A percentile compares a stretch with the other conserved stretches of the same genome.
These are phyloP conservation scores for Cladophialophora yegresii DNA, from an alignment of 2,329 filamentous ascomycete species.

Conservation along the genomic window DNA sequence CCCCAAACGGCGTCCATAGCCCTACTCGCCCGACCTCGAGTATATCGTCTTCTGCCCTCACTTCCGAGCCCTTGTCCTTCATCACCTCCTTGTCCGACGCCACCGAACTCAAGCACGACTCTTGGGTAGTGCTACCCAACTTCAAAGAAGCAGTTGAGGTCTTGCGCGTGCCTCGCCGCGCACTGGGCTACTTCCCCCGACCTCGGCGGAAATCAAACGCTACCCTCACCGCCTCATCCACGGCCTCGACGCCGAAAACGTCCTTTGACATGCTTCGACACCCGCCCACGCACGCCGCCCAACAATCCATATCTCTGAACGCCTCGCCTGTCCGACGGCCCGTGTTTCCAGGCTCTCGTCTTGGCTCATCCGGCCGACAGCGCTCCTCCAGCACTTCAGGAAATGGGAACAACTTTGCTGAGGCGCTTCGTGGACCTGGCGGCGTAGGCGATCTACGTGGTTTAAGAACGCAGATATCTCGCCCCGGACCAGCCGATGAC, in stretches of 20 bases:
- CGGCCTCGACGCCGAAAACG: slow-evolving; percentile 37
- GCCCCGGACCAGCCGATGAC: slow-evolving; percentile 75
- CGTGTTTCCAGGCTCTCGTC: slow-evolving; percentile 23
- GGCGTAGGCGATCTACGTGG: slow-evolving; percentile 80
- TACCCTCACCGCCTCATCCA: slow-evolving; percentile 60
- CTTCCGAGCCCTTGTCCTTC: slow-evolving; percentile 24
- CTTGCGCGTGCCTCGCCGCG: slow-evolving; percentile 74
- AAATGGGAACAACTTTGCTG: slow-evolving; percentile 45
- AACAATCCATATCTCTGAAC: slow-evolving; percentile 39
- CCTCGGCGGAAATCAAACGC: slow-evolving; percentile 77
- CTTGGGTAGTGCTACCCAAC: slow-evolving; percentile 81
- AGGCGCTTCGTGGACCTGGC: slow-evolving; percentile 78
- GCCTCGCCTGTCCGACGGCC: slow-evolving; percentile 44
- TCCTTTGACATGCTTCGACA: slow-evolving; percentile 38
- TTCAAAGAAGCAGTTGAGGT: slow-evolving; percentile 75
- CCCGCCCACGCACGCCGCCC: slow-evolving; percentile 38
- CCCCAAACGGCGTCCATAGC: slow-evolving; percentile 10
- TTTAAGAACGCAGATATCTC: slow-evolving; percentile 58
- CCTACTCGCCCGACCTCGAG: slow-evolving; percentile 1
- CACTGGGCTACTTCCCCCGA: slow-evolving; percentile 88
- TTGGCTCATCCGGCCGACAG: slow-evolving; percentile 36
- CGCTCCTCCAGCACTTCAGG: slow-evolving; percentile 39
- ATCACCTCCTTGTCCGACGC: slow-evolving; percentile 47
- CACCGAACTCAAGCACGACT: slow-evolving; percentile 78
- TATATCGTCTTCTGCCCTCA: slow-evolving; percentile 15